A percentile compares a stretch with the other conserved stretches of the same genome.
Evolutionary conservation across 352 stramenopile genomes (phyloP).

Genomic region (Globisporangium solare): DNA sequence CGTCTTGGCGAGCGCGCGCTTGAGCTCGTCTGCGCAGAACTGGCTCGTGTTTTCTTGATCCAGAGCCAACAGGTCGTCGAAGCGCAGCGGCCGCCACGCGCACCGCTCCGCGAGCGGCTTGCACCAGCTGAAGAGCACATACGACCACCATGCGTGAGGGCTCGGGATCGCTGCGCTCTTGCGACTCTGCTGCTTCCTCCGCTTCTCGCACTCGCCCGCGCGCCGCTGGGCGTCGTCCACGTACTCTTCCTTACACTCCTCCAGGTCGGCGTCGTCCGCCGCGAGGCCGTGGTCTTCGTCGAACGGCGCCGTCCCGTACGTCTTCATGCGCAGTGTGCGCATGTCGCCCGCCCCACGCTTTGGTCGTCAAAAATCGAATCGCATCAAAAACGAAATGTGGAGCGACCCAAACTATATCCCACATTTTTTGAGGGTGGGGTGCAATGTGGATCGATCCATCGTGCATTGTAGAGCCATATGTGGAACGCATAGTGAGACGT

Average conservation of each 20-base stretch:
- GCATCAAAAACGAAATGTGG: background rate
- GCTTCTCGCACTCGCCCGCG: background rate
- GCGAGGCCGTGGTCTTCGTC: conserved; percentile 3
- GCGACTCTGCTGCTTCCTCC: background rate
- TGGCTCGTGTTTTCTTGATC: conserved; percentile 20
- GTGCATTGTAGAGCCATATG: background rate
- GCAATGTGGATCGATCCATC: background rate
- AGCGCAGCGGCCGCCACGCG: conserved; percentile 17
- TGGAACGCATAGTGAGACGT: background rate
- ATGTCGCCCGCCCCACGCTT: background rate
- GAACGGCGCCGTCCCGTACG: conserved; percentile 3
- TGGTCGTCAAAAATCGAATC: background rate
- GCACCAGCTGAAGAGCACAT: conserved; percentile 31
- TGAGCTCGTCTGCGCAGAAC: conserved; percentile 15
- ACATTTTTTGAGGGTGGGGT: background rate
- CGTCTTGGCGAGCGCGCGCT: conserved; percentile 14
- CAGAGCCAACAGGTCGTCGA: conserved; percentile 32
- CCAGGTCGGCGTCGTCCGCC: background rate
- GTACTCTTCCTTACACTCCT: background rate
- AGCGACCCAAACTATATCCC: background rate
- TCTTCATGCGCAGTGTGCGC: background rate
- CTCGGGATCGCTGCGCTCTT: background rate
- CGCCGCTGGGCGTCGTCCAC: background rate
- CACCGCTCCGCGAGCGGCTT: conserved; percentile 21
- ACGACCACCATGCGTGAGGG: conserved; percentile 20